Evolutionary conservation across 495 filamentous ascomycete genomes (phyloP).

Genomic region (Rusavskia elegans): DNA sequence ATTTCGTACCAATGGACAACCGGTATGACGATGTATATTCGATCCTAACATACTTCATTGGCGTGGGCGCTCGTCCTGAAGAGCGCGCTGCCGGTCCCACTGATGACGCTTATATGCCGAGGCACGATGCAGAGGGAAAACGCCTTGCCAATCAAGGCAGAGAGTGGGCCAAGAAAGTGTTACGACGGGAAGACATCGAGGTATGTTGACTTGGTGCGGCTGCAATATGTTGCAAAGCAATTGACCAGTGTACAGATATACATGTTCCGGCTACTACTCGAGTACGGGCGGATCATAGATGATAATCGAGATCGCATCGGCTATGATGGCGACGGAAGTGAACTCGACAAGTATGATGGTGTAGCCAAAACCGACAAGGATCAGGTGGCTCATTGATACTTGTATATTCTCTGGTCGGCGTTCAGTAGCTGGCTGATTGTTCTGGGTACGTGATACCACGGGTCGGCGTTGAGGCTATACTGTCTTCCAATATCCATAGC

Average conservation of each 20-base stretch:
- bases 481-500: too few species aligned
- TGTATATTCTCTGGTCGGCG: too few species aligned
- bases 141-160: constrained; percentile 46
- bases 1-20: constrained; percentile 78
- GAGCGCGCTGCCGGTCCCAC: neutral
- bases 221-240: neutral
- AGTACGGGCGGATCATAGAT: constrained; percentile 52
- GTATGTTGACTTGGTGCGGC: constrained; percentile 9
- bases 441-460: too few species aligned
- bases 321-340: constrained; percentile 38
- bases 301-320: constrained; percentile 50
- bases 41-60: constrained; percentile 68
- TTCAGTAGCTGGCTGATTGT: too few species aligned
- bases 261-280: constrained; percentile 48
- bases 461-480: too few species aligned
- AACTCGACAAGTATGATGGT: constrained; percentile 15
- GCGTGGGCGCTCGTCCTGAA: constrained; percentile 17
- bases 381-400: constrained; percentile 8
- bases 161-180: constrained; percentile 51
- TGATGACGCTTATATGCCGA: constrained; percentile 13
- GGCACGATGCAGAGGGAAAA: constrained; percentile 42
- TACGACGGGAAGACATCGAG: constrained; percentile 56
- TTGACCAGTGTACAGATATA: constrained; percentile 29
- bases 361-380: constrained; percentile 5
- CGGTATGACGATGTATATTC: constrained; percentile 60